These are phyloP conservation scores for Ligustrum vulgare DNA, from an alignment of 257 asterid species.

Conservation along the genomic window DNA sequence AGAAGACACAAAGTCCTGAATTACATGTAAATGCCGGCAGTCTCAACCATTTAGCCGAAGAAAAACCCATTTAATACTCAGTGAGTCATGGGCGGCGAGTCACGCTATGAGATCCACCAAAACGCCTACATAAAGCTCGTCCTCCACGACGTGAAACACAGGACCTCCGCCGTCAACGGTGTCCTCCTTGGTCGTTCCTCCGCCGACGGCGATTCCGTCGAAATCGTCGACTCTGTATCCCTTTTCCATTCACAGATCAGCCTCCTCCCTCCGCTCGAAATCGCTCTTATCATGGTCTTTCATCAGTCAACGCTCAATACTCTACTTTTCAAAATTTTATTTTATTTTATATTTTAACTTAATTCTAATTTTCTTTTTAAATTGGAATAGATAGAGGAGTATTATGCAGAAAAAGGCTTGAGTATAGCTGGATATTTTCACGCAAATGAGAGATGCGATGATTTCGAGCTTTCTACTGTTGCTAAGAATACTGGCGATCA, in stretches of 20 bases:
- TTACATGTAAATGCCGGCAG: neutral
- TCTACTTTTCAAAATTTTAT: neutral
- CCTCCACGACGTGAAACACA: conserved; percentile 89
- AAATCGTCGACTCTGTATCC: conserved; percentile 82
- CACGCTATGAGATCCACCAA: conserved; percentile 80
- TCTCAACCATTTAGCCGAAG: neutral
- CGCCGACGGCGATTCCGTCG: conserved; percentile 45
- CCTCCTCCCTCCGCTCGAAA: conserved; percentile 87
- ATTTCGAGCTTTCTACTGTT: conserved; percentile 65
- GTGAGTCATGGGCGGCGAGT: conserved; percentile 71
- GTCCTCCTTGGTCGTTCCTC: conserved; percentile 83
- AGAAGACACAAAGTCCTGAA: neutral
- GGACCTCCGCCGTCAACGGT: conserved; percentile 79
- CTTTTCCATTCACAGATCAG: conserved; percentile 97
- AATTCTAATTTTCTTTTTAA: neutral
- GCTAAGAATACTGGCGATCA: conserved; percentile 95
- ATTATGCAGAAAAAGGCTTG: conserved; percentile 71
- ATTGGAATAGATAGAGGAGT: conserved; percentile 76
- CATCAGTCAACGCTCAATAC: neutral
- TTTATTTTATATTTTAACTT: neutral
- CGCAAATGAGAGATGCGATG: conserved; percentile 88
- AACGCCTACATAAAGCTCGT: conserved; percentile 87
- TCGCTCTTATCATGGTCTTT: conserved; percentile 83
- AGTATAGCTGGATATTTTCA: conserved; percentile 89
- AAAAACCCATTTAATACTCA: conserved; percentile 15